These are phyloP conservation scores for Adiantum capillusveneris DNA, from an alignment of 75 land plant species.

Conservation along the genomic window DNA sequence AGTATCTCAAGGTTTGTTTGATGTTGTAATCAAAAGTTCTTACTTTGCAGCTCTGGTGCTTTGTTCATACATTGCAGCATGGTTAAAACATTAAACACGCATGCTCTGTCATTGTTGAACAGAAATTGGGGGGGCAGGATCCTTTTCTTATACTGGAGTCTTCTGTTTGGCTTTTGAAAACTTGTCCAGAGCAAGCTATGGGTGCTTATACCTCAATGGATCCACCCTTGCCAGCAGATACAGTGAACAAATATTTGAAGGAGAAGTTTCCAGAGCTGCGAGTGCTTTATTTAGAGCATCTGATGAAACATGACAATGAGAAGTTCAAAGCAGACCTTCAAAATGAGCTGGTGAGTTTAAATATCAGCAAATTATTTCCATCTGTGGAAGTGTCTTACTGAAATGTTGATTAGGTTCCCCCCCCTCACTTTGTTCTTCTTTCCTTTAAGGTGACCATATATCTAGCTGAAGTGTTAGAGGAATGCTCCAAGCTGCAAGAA, in stretches of 20 bases:
- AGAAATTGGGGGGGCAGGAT: slow-evolving; percentile 74
- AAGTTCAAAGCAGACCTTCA: slow-evolving; percentile 55
- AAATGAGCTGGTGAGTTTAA: slow-evolving; percentile 68
- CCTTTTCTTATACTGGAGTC: slow-evolving; percentile 80
- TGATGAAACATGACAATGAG: slow-evolving; percentile 61
- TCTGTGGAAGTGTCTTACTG: too few species aligned
- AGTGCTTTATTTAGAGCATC: slow-evolving; percentile 70
- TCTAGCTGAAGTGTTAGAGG: slow-evolving; percentile 79
- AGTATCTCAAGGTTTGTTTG: slow-evolving; percentile 75
- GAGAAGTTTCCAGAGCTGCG: slow-evolving; percentile 77
- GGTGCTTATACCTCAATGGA: slow-evolving; percentile 69
- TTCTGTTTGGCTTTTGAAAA: slow-evolving; percentile 66
- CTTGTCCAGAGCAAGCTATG: slow-evolving; percentile 70
- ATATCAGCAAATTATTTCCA: too few species aligned
- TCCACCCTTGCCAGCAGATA: slow-evolving; percentile 67
- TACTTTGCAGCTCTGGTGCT: too few species aligned
- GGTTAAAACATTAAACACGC: too few species aligned
- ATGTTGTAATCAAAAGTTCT: too few species aligned
- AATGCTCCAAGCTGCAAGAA: slow-evolving; percentile 40
- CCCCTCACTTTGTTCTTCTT: too few species aligned
- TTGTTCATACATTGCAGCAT: too few species aligned
- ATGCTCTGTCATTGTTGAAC: too few species aligned
- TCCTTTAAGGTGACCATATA: slow-evolving; percentile 67
- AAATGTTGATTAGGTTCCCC: too few species aligned
- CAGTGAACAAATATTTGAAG: slow-evolving; percentile 78